A percentile compares a stretch with the other conserved stretches of the same genome.
Evolutionary conservation across 2,329 filamentous ascomycete species (phyloP).

Genomic region (Neonectria faginata): DNA sequence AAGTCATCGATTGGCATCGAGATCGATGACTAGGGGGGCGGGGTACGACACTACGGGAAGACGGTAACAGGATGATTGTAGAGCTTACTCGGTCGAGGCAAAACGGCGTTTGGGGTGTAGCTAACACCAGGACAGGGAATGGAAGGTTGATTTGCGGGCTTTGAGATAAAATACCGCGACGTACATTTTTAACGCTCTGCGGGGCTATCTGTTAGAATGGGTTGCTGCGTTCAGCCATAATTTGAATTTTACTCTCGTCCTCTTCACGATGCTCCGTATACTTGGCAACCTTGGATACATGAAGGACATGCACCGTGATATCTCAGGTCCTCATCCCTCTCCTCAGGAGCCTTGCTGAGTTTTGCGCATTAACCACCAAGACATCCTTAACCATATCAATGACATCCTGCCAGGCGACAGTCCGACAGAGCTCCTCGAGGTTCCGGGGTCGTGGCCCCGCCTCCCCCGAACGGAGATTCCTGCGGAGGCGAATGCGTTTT

Average conservation of each 20-base stretch:
- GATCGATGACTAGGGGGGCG: slow-evolving; percentile 47
- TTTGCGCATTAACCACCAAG: slow-evolving; percentile 43
- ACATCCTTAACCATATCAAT: slow-evolving; percentile 48
- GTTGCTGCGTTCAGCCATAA: neutral
- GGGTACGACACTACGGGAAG: neutral
- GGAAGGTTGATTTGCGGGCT: slow-evolving; percentile 29
- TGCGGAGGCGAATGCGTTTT: slow-evolving; percentile 37
- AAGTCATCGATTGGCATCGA: slow-evolving; percentile 58
- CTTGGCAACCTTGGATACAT: neutral
- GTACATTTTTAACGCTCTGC: slow-evolving; percentile 18
- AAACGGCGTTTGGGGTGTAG: slow-evolving; percentile 36
- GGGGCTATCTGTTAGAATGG: neutral
- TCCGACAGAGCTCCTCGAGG: slow-evolving; percentile 50
- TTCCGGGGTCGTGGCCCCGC: slow-evolving; percentile 37
- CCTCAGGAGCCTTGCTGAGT: slow-evolving; percentile 37
- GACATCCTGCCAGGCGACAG: slow-evolving; percentile 51
- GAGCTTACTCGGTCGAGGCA: slow-evolving; percentile 7
- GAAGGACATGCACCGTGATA: neutral
- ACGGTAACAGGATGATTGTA: neutral
- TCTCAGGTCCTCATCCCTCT: slow-evolving; percentile 2
- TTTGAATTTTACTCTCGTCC: neutral
- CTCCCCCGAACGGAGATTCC: neutral
- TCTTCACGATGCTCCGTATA: neutral
- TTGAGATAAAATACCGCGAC: slow-evolving; percentile 36
- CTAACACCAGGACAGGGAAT: slow-evolving; percentile 18